Percentiles rank a stretch among this genome's conserved stretches.
Conservation (phyloP, 305 asterid genomes). For the Rubia balearica region DNA sequence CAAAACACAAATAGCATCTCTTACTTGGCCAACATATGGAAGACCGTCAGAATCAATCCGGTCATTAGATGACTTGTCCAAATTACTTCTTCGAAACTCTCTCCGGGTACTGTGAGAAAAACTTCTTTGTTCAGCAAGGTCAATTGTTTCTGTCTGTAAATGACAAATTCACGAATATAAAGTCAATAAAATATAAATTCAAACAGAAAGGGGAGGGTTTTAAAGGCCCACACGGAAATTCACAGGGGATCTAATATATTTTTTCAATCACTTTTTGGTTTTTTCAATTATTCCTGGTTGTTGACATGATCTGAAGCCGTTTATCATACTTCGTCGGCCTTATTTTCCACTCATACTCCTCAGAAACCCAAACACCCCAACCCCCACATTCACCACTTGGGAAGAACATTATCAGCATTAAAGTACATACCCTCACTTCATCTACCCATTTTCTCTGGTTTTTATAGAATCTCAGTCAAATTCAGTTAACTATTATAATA, state of each 20-base stretch:
- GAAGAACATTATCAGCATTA: not conserved
- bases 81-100: constrained; percentile 65
- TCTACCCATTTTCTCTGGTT: not conserved
- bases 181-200: not conserved
- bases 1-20: not conserved
- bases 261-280: not conserved
- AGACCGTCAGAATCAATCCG: constrained; percentile 85
- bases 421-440: not conserved
- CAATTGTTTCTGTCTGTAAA: constrained; percentile 84
- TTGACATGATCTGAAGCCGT: not conserved
- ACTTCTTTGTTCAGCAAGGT: constrained; percentile 51
- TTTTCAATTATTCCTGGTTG: not conserved
- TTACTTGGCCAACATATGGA: constrained; percentile 93
- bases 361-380: not conserved
- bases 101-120: constrained; percentile 39
- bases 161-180: constrained; percentile 14
- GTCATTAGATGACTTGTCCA: constrained; percentile 49
- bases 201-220: not conserved
- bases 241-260: not conserved
- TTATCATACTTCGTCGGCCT: not conserved
- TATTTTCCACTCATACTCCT: not conserved
- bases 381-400: not conserved
- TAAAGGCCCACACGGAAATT: not conserved
- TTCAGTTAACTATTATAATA: too few species aligned
- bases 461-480: not conserved